phyloP scores from a whole-genome alignment of 805 yeast species.

The Candida krabiensis region DNA sequence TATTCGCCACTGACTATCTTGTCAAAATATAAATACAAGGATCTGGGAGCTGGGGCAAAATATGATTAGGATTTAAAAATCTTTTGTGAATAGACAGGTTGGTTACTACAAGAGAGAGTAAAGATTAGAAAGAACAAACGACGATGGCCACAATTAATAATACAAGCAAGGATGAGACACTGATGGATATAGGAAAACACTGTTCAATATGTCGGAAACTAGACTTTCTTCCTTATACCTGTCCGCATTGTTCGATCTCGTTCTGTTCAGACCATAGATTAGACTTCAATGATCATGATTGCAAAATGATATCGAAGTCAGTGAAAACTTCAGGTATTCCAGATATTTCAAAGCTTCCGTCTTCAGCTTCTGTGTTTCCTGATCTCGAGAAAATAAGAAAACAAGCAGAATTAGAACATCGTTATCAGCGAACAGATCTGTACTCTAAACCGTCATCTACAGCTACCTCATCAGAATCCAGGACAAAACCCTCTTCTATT shows the following conservation, averaged over 20 bases:
- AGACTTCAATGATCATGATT: conserved; percentile 34
- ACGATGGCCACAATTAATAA: conserved; percentile 13
- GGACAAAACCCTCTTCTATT: conserved; percentile 19
- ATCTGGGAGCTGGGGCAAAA: no score
- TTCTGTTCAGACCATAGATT: conserved; percentile 53
- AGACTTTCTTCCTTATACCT: conserved; percentile 59
- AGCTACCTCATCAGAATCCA: conserved; percentile 21
- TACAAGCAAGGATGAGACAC: conserved; percentile 26
- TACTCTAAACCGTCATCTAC: conserved; percentile 8
- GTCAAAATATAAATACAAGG: no score
- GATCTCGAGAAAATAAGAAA: conserved; percentile 44
- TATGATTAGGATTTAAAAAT: no score
- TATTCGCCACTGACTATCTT: no score
- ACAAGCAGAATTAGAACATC: conserved; percentile 31
- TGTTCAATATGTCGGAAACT: conserved; percentile 51
- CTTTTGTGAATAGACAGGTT: no score
- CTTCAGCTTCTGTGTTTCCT: conserved; percentile 52
- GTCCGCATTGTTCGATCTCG: conserved; percentile 40
- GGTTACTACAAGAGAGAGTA: no score
- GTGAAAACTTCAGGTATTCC: conserved; percentile 6
- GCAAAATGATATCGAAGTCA: conserved; percentile 16
- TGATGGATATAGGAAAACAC: conserved; percentile 59
- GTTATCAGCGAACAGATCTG: conserved; percentile 10
- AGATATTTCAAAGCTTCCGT: conserved; percentile 28
- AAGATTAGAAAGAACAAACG: no score